phyloP scores from a whole-genome alignment of 148 eudicot genomes.

The Heliamphora exappendiculata region DNA sequence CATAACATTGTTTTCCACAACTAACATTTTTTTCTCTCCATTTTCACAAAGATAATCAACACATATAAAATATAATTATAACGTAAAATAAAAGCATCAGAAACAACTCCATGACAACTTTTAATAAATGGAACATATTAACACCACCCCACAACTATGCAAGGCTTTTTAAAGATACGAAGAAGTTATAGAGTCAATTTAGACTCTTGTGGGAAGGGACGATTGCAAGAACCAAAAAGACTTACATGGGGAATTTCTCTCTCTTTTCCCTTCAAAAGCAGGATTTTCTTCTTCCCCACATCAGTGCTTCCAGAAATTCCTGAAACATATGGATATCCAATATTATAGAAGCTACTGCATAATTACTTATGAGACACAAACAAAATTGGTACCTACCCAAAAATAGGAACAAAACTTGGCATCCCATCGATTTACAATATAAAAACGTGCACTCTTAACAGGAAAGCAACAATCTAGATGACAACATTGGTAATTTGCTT shows the following conservation, averaged over 20 bases:
- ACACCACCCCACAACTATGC: background rate
- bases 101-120: too few relatives aligned
- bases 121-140: too few relatives aligned
- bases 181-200: background rate
- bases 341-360: background rate
- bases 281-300: slow-evolving; percentile 56
- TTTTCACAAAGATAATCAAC: too few relatives aligned
- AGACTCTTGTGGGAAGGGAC: background rate
- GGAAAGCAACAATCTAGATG: background rate
- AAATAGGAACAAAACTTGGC: too few relatives aligned
- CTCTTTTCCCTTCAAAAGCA: slow-evolving; percentile 82
- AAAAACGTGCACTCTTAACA: background rate
- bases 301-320: slow-evolving; percentile 36
- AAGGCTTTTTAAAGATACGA: background rate
- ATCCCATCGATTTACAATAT: background rate
- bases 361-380: background rate
- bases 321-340: slow-evolving; percentile 6
- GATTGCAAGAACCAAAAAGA: background rate
- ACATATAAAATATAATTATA: too few relatives aligned
- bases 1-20: too few relatives aligned
- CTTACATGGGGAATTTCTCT: slow-evolving; percentile 52
- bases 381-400: background rate
- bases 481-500: background rate
- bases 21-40: too few relatives aligned
- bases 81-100: too few relatives aligned